Conservation (phyloP, 305 asterid genomes). For the Plantago coronopus region DNA sequence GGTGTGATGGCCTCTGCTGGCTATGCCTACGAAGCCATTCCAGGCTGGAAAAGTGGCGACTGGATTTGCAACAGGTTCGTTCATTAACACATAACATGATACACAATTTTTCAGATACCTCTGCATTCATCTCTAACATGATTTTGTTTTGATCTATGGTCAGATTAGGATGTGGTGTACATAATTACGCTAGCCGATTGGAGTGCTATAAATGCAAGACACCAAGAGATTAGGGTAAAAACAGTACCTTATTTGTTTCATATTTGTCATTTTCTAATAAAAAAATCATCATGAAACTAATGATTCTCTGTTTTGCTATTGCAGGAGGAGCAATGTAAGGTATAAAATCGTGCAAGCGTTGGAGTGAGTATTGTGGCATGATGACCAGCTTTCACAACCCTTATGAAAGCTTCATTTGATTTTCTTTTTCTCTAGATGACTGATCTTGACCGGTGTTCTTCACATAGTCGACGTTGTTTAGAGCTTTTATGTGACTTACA, state of each 20-base stretch:
- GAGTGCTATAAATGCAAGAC: constrained; percentile 74
- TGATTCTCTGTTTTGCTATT: not conserved
- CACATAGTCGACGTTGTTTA: not conserved
- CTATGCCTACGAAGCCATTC: constrained; percentile 48
- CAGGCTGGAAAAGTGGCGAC: constrained; percentile 95
- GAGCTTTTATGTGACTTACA: constrained; percentile 4
- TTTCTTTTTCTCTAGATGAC: constrained; percentile 9
- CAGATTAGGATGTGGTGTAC: constrained; percentile 68
- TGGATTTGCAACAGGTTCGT: constrained; percentile 78
- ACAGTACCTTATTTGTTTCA: not conserved
- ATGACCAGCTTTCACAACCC: not conserved
- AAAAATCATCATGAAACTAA: not conserved
- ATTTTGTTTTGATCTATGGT: not conserved
- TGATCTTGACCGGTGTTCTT: constrained; percentile 18
- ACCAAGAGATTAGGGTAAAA: constrained; percentile 57
- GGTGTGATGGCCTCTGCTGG: constrained; percentile 41
- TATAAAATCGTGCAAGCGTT: not conserved
- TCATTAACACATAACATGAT: not conserved
- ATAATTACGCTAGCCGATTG: constrained; percentile 72
- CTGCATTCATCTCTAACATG: not conserved
- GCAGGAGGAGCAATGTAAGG: constrained; percentile 43
- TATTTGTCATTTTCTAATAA: not conserved
- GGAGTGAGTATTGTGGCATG: constrained; percentile 1
- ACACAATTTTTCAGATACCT: not conserved
- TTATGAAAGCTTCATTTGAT: not conserved